phyloP scores from a whole-genome alignment of 192 early-diverging fungal genomes.

The Linderina pennispora region DNA sequence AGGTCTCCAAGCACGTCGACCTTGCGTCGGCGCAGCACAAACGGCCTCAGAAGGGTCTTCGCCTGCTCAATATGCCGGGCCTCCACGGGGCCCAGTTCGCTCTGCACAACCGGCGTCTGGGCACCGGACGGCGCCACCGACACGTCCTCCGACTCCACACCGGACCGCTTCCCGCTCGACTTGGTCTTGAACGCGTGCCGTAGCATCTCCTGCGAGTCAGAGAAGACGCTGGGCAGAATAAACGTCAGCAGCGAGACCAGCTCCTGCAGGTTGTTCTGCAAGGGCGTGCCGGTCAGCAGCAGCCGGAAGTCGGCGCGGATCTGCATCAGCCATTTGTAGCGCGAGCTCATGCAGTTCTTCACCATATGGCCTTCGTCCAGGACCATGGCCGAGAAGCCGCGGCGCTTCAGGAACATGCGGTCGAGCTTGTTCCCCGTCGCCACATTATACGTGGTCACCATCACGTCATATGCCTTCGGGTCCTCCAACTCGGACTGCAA shows the following conservation, averaged over 20 bases:
- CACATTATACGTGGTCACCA: slow-evolving; percentile 81
- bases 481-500: slow-evolving; percentile 51
- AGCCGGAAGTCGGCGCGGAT: slow-evolving; percentile 55
- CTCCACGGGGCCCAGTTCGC: slow-evolving; percentile 21
- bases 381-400: slow-evolving; percentile 62
- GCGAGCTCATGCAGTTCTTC: slow-evolving; percentile 75
- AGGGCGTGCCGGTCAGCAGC: slow-evolving; percentile 78
- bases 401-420: slow-evolving; percentile 61
- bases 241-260: slow-evolving; percentile 78
- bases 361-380: slow-evolving; percentile 91
- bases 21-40: slow-evolving; percentile 82
- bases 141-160: slow-evolving; percentile 30
- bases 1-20: slow-evolving; percentile 60
- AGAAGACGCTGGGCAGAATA: slow-evolving; percentile 77
- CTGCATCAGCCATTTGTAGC: slow-evolving; percentile 73
- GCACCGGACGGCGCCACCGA: slow-evolving; percentile 20
- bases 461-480: slow-evolving; percentile 50
- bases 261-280: slow-evolving; percentile 88
- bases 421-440: slow-evolving; percentile 66
- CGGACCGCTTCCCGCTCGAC: slow-evolving; percentile 4
- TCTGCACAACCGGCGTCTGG: slow-evolving; percentile 19
- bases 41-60: slow-evolving; percentile 78
- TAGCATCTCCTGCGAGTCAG: slow-evolving; percentile 41
- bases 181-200: slow-evolving; percentile 43
- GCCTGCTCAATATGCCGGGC: slow-evolving; percentile 68